Conservation (phyloP, 148 eudicot species). For the Salicornia ramosissima region DNA sequence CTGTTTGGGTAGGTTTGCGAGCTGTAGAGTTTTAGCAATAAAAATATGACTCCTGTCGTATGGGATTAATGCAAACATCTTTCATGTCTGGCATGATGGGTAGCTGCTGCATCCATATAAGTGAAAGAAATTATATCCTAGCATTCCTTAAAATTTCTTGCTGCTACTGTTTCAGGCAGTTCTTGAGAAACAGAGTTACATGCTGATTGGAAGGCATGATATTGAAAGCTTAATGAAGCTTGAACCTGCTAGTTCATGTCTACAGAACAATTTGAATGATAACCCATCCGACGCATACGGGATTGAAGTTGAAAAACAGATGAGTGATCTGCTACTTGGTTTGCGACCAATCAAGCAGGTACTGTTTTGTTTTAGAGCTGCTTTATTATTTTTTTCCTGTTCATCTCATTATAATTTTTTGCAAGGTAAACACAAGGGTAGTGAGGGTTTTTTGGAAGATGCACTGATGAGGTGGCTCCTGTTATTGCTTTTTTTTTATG, state of each 20-base stretch:
- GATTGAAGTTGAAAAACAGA: constrained; percentile 62
- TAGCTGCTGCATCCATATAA: background rate
- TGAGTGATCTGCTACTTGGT: constrained; percentile 71
- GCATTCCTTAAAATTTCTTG: constrained; percentile 17
- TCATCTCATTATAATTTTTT: constrained; percentile 7
- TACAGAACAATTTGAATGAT: constrained; percentile 45
- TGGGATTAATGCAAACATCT: background rate
- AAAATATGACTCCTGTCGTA: too few species aligned
- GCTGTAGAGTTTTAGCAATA: too few species aligned
- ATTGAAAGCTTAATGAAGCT: constrained; percentile 78
- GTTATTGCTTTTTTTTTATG: constrained; percentile 20
- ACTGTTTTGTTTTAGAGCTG: constrained; percentile 8
- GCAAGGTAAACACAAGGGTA: background rate
- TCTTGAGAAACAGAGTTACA: constrained; percentile 75
- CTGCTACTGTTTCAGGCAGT: constrained; percentile 17
- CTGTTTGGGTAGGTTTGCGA: too few species aligned
- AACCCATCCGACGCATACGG: constrained; percentile 61
- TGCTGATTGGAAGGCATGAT: constrained; percentile 98
- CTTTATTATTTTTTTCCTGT: background rate
- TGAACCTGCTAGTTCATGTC: constrained; percentile 86
- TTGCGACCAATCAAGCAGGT: constrained; percentile 97
- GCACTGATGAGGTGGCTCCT: background rate
- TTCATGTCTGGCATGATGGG: background rate
- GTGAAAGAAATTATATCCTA: background rate
- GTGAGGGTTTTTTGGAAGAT: background rate